Base-by-base conservation (phyloP, 352 stramenopile species). In the Phytopythium aichiense region DNA sequence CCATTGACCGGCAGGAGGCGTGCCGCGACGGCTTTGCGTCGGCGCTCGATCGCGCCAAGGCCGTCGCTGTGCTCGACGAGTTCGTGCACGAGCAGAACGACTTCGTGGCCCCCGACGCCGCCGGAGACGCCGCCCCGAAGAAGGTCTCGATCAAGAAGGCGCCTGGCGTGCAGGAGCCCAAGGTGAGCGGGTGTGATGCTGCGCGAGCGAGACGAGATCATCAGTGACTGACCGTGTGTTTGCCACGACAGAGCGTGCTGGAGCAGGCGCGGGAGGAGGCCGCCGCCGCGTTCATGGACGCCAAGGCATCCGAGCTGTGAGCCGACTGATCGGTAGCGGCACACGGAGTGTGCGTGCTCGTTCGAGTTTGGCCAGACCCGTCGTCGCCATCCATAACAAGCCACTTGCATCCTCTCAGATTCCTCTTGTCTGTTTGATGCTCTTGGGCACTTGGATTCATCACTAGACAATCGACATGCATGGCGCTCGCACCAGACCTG, bases 11-110 rank as follows among this genome's bases (percentile, higher is more conserved):
- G 28, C 71, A 79, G 56, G 65, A 74, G 4, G 63, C 75, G 42
- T 84, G 75, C 25, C 72, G 80, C 45, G 66, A 67, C 51, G 75
- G 75, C 38, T 84, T 84, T 56, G 64, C 72, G 18, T 65, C 63
- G 30, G 75, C 75, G 7, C 51, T 81, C 35, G 66, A 74, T 12
- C 62, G 74, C 18, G 71, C 72, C 13, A 77, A 75, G 33, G 54
- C 72, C 4, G 50, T 62, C 30, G 63, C 63, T 2, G 58, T 65
- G 12, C 22, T 42, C 31, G 42, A 67, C 16, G 53, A 30, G 13
- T 22, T 56, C 0, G 18, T 60, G 46, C 7, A 28, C 0, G 35
- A 43, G 5, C 7, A 22, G 8, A n/a, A 0, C 7, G 54, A 13
- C 13, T 48, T 58, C 16, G 49, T 57, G 20, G 22, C 43, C 9